Evolutionary conservation across 768 basidiomycete species (phyloP), one percentile per base, ranked within the genome.

Genomic region (Boletellus emodensis): DNA sequence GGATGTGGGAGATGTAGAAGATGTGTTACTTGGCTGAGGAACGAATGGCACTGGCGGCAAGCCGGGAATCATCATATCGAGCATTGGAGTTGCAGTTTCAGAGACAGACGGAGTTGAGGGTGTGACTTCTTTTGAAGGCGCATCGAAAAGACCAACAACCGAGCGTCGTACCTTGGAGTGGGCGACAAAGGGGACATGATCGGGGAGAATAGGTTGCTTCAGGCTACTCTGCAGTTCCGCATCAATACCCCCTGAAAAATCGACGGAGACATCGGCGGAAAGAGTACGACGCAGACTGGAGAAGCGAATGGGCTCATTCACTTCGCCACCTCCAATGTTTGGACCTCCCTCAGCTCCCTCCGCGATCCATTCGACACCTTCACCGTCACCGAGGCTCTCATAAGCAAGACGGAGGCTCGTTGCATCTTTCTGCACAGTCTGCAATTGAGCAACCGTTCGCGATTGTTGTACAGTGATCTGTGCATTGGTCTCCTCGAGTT

Each of bases 401-500:
- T 90, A 91, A 6, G 82, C 77, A 48, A 78, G 79, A 40, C 76
- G 75, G 54, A 92, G 88, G 47, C 77, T 79, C 41, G 86, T 79
- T 2, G 84, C 83, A 57, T 90, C 87, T 51, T 79, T 75, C 56
- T 88, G 85, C 10, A 87, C 85, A 4, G 78, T 77, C n/a, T 78
- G 77, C 24, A 90, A 71, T 51, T 83, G 81, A 35, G 71, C 71
- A 6, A 76, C 68, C 0, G 88, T 89, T 57, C 79, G 76, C 1
- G 65, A 66, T 61, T 91, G 89, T 54, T 86, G 81, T 49, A 75
- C 71, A 18, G 80, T 71, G 37, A 92, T 89, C 48, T 79, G 77
- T 7, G 70, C 54, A 56, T 92, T 92, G 3, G 86, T 79, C 35
- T 82, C 77, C 60, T 92, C 87, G 1, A 92, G 75, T 62, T 92